phyloP scores from a whole-genome alignment of 2,329 filamentous ascomycete species.

The Zasmidium angulare region DNA sequence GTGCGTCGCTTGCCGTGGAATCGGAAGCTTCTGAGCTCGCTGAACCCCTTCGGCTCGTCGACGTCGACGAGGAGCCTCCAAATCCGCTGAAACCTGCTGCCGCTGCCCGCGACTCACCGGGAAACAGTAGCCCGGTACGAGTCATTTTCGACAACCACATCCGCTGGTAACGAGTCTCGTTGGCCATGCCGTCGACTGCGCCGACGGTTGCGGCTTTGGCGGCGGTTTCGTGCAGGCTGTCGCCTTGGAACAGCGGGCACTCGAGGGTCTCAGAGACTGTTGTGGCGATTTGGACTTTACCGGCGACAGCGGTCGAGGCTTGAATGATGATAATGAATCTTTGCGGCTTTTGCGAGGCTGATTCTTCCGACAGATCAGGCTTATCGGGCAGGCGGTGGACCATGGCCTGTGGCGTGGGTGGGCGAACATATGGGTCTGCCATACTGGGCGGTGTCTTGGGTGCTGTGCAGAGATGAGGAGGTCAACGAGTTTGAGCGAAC shows the following conservation, averaged over 20 bases:
- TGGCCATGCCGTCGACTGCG: neutral
- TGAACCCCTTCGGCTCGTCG: slow-evolving; percentile 11
- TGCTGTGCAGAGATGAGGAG: too few species aligned
- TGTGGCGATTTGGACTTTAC: slow-evolving; percentile 9
- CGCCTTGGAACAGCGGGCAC: slow-evolving; percentile 11
- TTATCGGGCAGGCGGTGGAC: slow-evolving; percentile 12
- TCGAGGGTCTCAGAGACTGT: slow-evolving; percentile 3
- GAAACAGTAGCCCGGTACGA: slow-evolving; percentile 14
- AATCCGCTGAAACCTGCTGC: slow-evolving; percentile 10
- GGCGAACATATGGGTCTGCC: neutral
- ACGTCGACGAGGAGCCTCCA: slow-evolving; percentile 9
- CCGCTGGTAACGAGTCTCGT: slow-evolving; percentile 12
- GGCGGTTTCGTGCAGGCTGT: slow-evolving; percentile 14
- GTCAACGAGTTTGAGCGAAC: too few species aligned
- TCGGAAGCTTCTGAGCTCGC: slow-evolving; percentile 8
- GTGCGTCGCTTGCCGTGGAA: neutral
- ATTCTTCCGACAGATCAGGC: neutral
- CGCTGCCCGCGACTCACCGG: slow-evolving; percentile 9
- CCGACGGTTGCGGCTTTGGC: slow-evolving; percentile 12
- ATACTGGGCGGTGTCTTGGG: too few species aligned
- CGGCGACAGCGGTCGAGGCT: slow-evolving; percentile 7
- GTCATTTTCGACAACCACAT: slow-evolving; percentile 18
- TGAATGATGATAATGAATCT: slow-evolving; percentile 10
- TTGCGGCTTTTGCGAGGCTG: neutral
- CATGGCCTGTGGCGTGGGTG: slow-evolving; percentile 11